phyloP scores from a whole-genome alignment of 257 asterid genomes.

The Phtheirospermum japonicum region DNA sequence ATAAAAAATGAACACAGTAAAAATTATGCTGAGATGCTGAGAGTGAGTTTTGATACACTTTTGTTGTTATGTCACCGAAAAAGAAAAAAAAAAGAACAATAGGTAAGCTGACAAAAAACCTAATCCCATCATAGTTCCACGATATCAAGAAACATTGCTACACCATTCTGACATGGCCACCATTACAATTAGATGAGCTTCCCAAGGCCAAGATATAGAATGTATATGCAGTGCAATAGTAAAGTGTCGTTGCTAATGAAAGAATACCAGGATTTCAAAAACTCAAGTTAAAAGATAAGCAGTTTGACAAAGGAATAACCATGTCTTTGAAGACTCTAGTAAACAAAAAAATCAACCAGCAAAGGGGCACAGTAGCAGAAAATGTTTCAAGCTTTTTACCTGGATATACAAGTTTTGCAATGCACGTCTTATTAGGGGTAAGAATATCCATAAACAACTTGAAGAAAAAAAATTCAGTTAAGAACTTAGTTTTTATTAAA shows the following conservation, averaged over 20 bases:
- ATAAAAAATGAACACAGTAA: neutral
- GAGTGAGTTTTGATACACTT: conserved; percentile 5
- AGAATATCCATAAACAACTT: neutral
- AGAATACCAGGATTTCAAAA: neutral
- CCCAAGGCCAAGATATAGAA: neutral
- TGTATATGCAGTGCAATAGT: neutral
- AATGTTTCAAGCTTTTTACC: neutral
- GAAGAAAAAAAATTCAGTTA: neutral
- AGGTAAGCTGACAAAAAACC: neutral
- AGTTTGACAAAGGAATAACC: neutral
- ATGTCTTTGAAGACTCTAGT: neutral
- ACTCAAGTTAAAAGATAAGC: neutral
- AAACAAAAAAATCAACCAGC: neutral
- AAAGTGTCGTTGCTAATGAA: neutral
- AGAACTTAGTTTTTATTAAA: neutral
- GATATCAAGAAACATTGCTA: neutral
- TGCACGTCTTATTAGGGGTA: neutral
- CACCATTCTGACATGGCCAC: neutral
- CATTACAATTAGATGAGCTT: neutral
- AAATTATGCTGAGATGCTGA: neutral
- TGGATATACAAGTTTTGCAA: neutral
- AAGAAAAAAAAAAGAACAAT: neutral
- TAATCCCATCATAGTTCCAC: neutral
- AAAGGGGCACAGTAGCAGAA: neutral
- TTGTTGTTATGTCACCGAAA: neutral